Evolutionary conservation across 352 stramenopile species (phyloP).

Genomic region (Pilasporangium apinafurcum): DNA sequence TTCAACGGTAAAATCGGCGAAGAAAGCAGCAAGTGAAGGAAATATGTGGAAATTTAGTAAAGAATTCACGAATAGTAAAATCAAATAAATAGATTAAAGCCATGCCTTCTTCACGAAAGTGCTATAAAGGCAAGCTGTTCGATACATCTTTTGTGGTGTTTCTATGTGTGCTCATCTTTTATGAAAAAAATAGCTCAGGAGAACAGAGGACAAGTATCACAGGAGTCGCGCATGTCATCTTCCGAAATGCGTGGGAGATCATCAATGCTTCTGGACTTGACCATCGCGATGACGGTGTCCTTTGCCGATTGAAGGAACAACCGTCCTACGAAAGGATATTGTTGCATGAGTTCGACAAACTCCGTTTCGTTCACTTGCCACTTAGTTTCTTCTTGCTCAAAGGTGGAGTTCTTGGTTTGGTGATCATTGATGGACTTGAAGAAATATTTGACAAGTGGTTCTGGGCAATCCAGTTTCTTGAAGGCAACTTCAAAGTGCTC

Average conservation of each 20-base stretch:
- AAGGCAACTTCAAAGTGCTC: conserved; percentile 44
- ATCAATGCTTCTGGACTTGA: conserved; percentile 33
- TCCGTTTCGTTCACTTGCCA: conserved; percentile 32
- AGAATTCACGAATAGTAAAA: too few relatives aligned
- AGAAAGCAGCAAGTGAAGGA: background rate
- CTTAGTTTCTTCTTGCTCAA: background rate
- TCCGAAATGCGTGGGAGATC: conserved; percentile 55
- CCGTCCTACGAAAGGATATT: conserved; percentile 59
- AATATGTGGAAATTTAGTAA: too few relatives aligned
- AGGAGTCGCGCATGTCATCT: too few relatives aligned
- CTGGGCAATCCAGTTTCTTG: conserved; percentile 47
- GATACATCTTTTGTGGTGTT: too few relatives aligned
- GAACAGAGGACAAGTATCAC: too few relatives aligned
- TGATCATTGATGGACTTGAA: conserved; percentile 49
- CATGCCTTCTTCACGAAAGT: background rate
- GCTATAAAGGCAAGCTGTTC: too few relatives aligned
- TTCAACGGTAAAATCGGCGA: background rate
- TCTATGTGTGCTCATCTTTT: background rate
- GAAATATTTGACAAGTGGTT: conserved; percentile 49
- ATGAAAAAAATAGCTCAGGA: conserved; percentile 3
- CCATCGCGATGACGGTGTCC: conserved; percentile 51
- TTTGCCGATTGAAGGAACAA: conserved; percentile 64
- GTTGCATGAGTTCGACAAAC: conserved; percentile 37
- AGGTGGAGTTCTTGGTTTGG: conserved; percentile 9
- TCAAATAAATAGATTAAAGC: conserved; percentile 7